phyloP scores from a whole-genome alignment of 495 filamentous ascomycete species.

The Talaromyces adpressus region DNA sequence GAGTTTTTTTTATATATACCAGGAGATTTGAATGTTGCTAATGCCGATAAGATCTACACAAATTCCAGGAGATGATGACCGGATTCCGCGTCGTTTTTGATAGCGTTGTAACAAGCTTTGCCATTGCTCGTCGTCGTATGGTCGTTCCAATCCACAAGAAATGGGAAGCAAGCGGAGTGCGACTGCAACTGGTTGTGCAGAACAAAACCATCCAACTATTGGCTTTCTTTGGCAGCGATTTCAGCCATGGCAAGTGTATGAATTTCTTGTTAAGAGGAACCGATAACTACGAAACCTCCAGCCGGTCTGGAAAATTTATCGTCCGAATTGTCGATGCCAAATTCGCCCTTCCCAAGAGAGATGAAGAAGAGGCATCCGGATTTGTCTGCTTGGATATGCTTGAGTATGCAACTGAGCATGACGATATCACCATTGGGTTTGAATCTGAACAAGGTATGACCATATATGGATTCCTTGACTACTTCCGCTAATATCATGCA shows the following conservation, averaged over 20 bases:
- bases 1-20: conserved; percentile 7
- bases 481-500: conserved; percentile 11
- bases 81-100: conserved; percentile 73
- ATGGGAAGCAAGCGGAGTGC: conserved; percentile 69
- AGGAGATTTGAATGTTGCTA: conserved; percentile 35
- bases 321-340: conserved; percentile 81
- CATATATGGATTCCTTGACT: background rate
- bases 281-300: conserved; percentile 68
- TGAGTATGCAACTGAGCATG: conserved; percentile 83
- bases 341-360: conserved; percentile 67
- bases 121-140: conserved; percentile 77
- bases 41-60: conserved; percentile 54
- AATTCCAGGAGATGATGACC: conserved; percentile 69
- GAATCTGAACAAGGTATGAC: conserved; percentile 69
- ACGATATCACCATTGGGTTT: conserved; percentile 81
- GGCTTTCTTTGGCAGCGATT: conserved; percentile 72
- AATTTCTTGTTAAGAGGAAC: conserved; percentile 76
- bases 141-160: conserved; percentile 88
- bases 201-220: conserved; percentile 67
- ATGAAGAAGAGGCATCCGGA: conserved; percentile 49
- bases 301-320: conserved; percentile 56
- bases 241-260: conserved; percentile 77
- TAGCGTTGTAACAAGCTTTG: conserved; percentile 61
- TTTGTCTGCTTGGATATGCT: conserved; percentile 81
- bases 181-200: conserved; percentile 71